Evolutionary conservation across 495 filamentous ascomycete genomes (phyloP).

Genomic region (Hyphodiscus hymeniophilus): DNA sequence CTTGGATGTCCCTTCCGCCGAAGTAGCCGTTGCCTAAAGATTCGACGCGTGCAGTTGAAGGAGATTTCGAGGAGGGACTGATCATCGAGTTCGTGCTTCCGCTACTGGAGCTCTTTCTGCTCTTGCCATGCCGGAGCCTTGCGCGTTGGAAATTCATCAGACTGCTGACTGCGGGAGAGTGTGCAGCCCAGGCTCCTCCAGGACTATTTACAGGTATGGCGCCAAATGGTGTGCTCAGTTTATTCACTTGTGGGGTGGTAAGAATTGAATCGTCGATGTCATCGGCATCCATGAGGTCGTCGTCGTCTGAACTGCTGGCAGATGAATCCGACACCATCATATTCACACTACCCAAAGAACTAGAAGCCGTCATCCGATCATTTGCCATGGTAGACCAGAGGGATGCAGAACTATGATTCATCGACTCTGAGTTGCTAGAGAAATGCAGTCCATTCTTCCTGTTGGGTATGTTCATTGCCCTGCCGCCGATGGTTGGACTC

Average conservation of each 20-base stretch:
- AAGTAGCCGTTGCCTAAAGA: conserved; percentile 41
- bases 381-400: conserved; percentile 26
- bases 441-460: conserved; percentile 29
- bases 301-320: conserved; percentile 62
- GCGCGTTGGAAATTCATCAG: conserved; percentile 71
- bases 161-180: conserved; percentile 60
- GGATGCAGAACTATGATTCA: conserved; percentile 31
- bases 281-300: conserved; percentile 68
- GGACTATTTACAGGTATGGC: conserved; percentile 33
- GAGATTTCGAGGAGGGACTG: conserved; percentile 55
- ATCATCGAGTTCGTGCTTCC: conserved; percentile 63
- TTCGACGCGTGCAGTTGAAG: conserved; percentile 46
- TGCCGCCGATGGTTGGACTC: conserved; percentile 74
- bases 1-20: conserved; percentile 35
- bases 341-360: conserved; percentile 76
- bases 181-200: conserved; percentile 49
- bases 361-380: conserved; percentile 65
- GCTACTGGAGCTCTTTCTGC: conserved; percentile 61
- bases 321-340: conserved; percentile 75
- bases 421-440: conserved; percentile 26
- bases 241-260: conserved; percentile 57
- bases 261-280: conserved; percentile 73
- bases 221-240: conserved; percentile 30
- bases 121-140: conserved; percentile 44
- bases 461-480: conserved; percentile 69